Evolutionary conservation across 2,329 filamentous ascomycete species (phyloP), one percentile per base, ranked within the genome.

Genomic region (Phaeosphaeriaceae sp.): DNA sequence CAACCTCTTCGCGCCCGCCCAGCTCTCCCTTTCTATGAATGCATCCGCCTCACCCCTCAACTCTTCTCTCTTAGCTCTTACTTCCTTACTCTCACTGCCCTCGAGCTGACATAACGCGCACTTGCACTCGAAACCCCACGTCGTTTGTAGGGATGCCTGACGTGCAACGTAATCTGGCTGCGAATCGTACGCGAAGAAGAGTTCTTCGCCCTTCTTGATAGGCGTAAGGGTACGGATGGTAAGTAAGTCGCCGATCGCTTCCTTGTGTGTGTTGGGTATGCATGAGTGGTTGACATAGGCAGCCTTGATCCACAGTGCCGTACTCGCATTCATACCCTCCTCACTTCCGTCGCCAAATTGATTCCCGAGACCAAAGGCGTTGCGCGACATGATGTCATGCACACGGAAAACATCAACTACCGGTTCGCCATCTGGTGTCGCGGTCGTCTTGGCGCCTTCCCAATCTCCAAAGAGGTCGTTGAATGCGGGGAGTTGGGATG

Each of bases 351-450:
- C 63, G 23, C 65, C 65, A 71, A 64, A 70, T 30, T 71, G 68
- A 19, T 52, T 62, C 13, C 70, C 70, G 23, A 73, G 77, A 0
- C 79, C 79, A 46, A 85, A 85, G 49, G 61, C 62, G 61, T 87
- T 86, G 17, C 82, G 67, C 0, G 71, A 62, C 13, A 83, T 72
- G 54, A 82, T 83, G 28, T 75, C 74, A 52, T 81, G 75, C 1
- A 84, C 71, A 19, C 84, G 77, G 56, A 85, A 86, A 0, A 78
- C 78, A 62, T 86, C 84, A 4, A 86, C 77, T 0, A 85, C 64
- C 0, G 80, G 77, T 17, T 40, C 35, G 1, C 51, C 65, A 1
- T 75, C 79, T 53, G 83, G 80, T 1, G 72, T 70, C 1, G 65
- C 17, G 9, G 71, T 28, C 0, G 68, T 81, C 3, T 77, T 69